phyloP scores from a whole-genome alignment of 2,329 filamentous ascomycete species.

The Fusarium chuoi region DNA sequence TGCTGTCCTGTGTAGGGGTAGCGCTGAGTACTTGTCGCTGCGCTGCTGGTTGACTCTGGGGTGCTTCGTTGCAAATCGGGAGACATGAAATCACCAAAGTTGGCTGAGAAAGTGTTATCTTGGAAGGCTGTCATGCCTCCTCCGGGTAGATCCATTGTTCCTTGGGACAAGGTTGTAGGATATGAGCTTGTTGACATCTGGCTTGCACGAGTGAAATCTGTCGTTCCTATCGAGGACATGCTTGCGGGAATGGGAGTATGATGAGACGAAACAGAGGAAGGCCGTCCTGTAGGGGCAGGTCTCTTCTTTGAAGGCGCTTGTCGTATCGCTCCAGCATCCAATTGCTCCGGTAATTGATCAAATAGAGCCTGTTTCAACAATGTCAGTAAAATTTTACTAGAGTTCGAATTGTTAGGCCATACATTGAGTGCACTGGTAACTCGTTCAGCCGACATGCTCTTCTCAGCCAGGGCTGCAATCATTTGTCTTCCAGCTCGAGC shows the following conservation, averaged over 20 bases:
- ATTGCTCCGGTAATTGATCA: constrained; percentile 79
- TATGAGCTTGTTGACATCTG: constrained; percentile 43
- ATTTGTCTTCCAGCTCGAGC: constrained; percentile 86
- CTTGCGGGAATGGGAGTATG: constrained; percentile 46
- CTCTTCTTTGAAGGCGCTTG: constrained; percentile 64
- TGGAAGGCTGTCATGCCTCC: constrained; percentile 47
- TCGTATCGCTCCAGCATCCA: constrained; percentile 63
- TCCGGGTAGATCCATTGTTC: constrained; percentile 50
- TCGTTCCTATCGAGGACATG: constrained; percentile 48
- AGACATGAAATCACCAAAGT: constrained; percentile 57
- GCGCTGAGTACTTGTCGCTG: constrained; percentile 53
- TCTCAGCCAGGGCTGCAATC: constrained; percentile 79
- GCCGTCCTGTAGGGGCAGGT: constrained; percentile 57
- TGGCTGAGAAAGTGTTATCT: constrained; percentile 52
- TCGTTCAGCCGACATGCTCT: constrained; percentile 88
- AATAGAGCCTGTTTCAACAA: constrained; percentile 74
- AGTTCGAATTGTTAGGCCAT: constrained; percentile 47
- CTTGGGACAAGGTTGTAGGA: constrained; percentile 41
- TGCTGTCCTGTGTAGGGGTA: constrained; percentile 48
- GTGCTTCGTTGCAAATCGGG: constrained; percentile 58
- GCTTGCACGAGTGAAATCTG: constrained; percentile 49
- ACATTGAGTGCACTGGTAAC: constrained; percentile 83
- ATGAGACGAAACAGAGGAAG: constrained; percentile 43
- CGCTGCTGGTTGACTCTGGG: constrained; percentile 55
- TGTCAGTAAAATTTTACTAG: constrained; percentile 29